These are phyloP conservation scores for Lycium barbarum DNA, from an alignment of 257 asterid genomes.

Conservation along the genomic window DNA sequence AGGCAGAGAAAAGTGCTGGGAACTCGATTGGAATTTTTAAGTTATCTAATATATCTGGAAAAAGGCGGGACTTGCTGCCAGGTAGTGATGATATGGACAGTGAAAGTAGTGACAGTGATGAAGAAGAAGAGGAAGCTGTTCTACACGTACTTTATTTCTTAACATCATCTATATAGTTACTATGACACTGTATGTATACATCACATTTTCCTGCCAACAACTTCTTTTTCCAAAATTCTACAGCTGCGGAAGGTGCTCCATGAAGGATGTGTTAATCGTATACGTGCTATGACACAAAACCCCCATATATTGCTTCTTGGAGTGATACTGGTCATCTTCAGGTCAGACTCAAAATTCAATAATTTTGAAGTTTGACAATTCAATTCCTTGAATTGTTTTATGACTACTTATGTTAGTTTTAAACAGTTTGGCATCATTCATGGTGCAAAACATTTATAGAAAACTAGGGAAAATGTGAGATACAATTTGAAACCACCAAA, in stretches of 20 bases:
- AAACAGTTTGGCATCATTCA: neutral
- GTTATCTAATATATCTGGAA: slow-evolving; percentile 80
- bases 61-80: slow-evolving; percentile 75
- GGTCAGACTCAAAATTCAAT: slow-evolving; percentile 50
- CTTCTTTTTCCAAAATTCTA: neutral
- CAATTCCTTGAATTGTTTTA: neutral
- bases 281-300: slow-evolving; percentile 89
- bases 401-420: no score
- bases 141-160: slow-evolving; percentile 60
- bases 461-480: neutral
- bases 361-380: neutral
- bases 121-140: slow-evolving; percentile 66
- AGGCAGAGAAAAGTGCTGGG: slow-evolving; percentile 83
- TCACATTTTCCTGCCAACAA: neutral
- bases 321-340: slow-evolving; percentile 82
- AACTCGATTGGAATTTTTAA: slow-evolving; percentile 79
- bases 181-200: neutral
- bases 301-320: slow-evolving; percentile 97
- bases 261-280: slow-evolving; percentile 84
- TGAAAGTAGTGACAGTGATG: slow-evolving; percentile 80
- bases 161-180: neutral
- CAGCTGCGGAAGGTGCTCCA: slow-evolving; percentile 78
- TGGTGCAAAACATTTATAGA: neutral
- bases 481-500: slow-evolving; percentile 4
- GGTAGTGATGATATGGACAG: slow-evolving; percentile 69